A percentile compares a stretch with the other conserved stretches of the same genome.
Conservation (phyloP, 176 grass and related monocot species). For the Neostapfia colusana region DNA sequence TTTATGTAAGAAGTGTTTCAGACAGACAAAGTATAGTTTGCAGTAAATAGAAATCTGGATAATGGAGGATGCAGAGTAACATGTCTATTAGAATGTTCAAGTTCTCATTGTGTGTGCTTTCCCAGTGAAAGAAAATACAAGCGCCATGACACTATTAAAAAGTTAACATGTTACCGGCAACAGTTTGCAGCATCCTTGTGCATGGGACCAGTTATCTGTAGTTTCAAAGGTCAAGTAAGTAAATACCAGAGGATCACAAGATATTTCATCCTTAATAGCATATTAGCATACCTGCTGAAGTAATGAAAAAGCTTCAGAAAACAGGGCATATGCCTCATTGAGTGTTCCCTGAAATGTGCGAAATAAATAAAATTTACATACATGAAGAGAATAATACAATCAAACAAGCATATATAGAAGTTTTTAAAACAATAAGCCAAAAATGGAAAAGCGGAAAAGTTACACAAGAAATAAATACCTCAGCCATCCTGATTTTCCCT, state of each 20-base stretch:
- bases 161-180: constrained; percentile 65
- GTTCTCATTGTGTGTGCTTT: neutral
- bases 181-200: constrained; percentile 95
- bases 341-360: constrained; percentile 80
- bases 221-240: constrained; percentile 39
- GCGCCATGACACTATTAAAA: neutral
- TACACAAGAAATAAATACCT: constrained; percentile 52
- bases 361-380: constrained; percentile 37
- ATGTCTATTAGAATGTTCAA: neutral
- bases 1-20: neutral
- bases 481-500: constrained; percentile 80
- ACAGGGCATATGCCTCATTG: constrained; percentile 85
- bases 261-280: constrained; percentile 23
- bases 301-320: constrained; percentile 94
- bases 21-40: neutral
- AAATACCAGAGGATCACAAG: constrained; percentile 15
- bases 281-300: constrained; percentile 80
- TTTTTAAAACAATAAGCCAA: neutral
- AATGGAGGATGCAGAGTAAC: neutral
- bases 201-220: constrained; percentile 94
- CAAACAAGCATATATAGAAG: neutral
- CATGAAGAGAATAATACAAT: neutral
- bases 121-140: neutral
- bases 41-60: neutral
- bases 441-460: neutral